Base-by-base conservation (phyloP, 306 rosid species). In the Prunus davidiana region DNA sequence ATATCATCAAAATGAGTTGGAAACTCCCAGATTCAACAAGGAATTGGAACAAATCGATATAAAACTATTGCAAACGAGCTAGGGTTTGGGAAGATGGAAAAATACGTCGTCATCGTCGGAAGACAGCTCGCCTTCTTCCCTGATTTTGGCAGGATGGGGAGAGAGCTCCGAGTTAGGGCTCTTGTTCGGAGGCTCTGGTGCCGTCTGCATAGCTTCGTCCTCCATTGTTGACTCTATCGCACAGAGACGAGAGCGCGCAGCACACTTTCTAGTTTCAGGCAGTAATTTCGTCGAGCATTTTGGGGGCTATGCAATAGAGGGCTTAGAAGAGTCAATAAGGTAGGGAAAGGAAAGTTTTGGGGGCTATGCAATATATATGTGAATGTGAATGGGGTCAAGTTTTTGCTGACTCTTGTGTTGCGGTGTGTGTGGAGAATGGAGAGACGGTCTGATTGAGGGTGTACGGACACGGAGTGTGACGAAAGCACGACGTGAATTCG, bases 91-190 rank as follows among this genome's bases (percentile, higher is more conserved):
- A 67, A 80, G 51, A 64, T 75, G 60, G 60, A 41, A 51, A 51
- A 62, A 71, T 74, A 82, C 76, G 81, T 89, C 90, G 8, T 86
- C 79, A 15, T 73, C 87, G 18, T 82, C 89, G 58, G 96, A 90
- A 50, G 92, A 87, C 25, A 90, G 83, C 76, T 94, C 98, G 81
- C 98, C 98, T 80, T 94, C 98, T 85, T 94, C 98, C 84, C 84
- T 87, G 83, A 65, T 25, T 69, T 80, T 80, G 79, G 86, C 67
- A 19, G 85, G 80, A 50, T 72, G 49, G 16, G 61, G 18, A 27
- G 71, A 28, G 58, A 60, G 83, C 72, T 71, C 83, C 5, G 76
- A 61, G 49, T 74, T 72, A 52, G 70, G 87, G 60, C 58, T 64
- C 47, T 50, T 46, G 57, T 30, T 73, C 34, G 78, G 58, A 4